Percentiles rank a stretch among this genome's conserved stretches.
phyloP scores from a whole-genome alignment of 2,329 filamentous ascomycete genomes.

The Zasmidium cellare region DNA sequence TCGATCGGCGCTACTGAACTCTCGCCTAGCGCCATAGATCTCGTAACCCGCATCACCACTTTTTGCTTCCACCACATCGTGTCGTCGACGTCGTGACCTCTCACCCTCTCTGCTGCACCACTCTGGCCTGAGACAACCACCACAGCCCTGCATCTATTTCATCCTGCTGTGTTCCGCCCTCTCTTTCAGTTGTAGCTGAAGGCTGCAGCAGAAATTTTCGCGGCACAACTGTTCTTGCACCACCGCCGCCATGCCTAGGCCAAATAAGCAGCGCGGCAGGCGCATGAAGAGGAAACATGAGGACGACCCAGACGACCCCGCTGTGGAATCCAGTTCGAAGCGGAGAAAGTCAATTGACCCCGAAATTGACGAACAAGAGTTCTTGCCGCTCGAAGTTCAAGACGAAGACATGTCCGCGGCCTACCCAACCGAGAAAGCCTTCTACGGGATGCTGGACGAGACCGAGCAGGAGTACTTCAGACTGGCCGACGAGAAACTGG shows the following conservation, averaged over 20 bases:
- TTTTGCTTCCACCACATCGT: too few relatives aligned
- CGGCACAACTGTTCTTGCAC: conserved; percentile 4
- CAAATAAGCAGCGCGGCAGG: conserved; percentile 59
- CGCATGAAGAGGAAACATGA: conserved; percentile 57
- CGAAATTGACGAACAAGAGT: conserved; percentile 30
- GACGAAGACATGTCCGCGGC: conserved; percentile 29
- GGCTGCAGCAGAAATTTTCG: conserved; percentile 10
- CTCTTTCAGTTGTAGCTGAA: not conserved
- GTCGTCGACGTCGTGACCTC: too few relatives aligned
- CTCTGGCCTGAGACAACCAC: not conserved
- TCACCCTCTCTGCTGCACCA: not conserved
- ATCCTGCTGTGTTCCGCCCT: not conserved
- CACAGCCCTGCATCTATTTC: not conserved
- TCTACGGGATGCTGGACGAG: conserved; percentile 90
- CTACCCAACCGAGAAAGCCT: conserved; percentile 62
- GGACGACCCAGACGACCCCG: conserved; percentile 39
- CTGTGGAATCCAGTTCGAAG: conserved; percentile 38
- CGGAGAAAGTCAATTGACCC: conserved; percentile 40
- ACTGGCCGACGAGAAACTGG: conserved; percentile 83
- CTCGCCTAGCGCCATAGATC: too few relatives aligned
- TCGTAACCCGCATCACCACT: too few relatives aligned
- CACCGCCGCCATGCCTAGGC: conserved; percentile 54
- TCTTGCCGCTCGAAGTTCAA: conserved; percentile 20
- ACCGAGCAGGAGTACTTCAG: conserved; percentile 96
- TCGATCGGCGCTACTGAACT: too few relatives aligned